Conservation (phyloP, 208 protist genomes). For the Wallacemonas sp. region DNA sequence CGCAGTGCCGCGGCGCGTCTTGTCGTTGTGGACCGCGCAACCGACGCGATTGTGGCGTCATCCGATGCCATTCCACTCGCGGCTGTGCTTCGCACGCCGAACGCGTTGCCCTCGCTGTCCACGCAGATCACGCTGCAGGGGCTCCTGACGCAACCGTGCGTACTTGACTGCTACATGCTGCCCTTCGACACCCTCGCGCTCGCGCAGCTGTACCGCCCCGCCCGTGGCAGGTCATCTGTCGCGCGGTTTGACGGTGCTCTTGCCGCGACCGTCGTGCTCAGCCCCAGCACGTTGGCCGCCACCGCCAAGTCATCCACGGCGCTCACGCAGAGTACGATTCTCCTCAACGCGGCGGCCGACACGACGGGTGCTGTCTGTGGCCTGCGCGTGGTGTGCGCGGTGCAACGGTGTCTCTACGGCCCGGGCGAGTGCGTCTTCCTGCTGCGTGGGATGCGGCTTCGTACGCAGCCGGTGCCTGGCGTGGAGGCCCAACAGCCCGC, state of each 20-base stretch:
- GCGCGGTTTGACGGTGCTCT: background rate
- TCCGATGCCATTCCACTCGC: background rate
- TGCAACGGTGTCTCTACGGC: slow-evolving; percentile 9
- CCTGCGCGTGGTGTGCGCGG: background rate
- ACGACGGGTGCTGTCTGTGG: background rate
- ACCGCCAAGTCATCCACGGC: background rate
- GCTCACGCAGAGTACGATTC: background rate
- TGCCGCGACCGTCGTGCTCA: background rate
- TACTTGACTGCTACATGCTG: slow-evolving; percentile 9
- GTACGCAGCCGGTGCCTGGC: slow-evolving; percentile 5
- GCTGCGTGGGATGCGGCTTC: slow-evolving; percentile 1
- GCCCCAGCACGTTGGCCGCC: background rate
- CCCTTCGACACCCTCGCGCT: slow-evolving; percentile 9
- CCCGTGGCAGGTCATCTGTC: background rate
- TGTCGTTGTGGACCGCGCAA: background rate
- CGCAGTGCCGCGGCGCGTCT: no score
- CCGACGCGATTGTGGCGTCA: background rate
- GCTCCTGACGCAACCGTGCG: background rate
- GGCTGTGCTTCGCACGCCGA: background rate
- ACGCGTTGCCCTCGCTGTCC: background rate
- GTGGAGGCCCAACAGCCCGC: background rate
- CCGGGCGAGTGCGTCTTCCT: slow-evolving; percentile 11
- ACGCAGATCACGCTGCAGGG: slow-evolving; percentile 10
- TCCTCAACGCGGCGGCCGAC: background rate
- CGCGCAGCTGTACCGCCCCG: slow-evolving; percentile 7